These are phyloP conservation scores for Crucibulum laeve DNA, from an alignment of 768 basidiomycete genomes.

Conservation along the genomic window DNA sequence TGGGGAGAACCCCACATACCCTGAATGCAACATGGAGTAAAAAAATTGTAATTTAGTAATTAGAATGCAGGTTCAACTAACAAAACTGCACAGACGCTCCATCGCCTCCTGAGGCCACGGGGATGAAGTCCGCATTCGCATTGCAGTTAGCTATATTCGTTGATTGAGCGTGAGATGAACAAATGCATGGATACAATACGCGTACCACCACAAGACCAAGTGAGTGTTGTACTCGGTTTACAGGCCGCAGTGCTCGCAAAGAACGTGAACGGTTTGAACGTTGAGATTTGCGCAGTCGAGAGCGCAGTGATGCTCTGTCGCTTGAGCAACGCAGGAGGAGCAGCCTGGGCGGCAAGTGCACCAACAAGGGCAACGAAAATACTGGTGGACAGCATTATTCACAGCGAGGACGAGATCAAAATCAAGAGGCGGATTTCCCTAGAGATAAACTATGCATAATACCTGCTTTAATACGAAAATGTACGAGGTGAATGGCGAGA, in stretches of 20 bases:
- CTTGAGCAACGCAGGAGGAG: not conserved
- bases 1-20: slow-evolving; percentile 2
- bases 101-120: slow-evolving; percentile 47
- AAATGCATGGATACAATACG: not conserved
- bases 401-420: too few species aligned
- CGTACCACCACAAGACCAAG: slow-evolving; percentile 47
- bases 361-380: not conserved
- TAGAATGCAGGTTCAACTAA: slow-evolving; percentile 22
- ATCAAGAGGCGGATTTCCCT: too few species aligned
- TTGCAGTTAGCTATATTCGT: slow-evolving; percentile 33
- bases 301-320: slow-evolving; percentile 32
- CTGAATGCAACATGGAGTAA: not conserved
- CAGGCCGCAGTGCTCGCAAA: slow-evolving; percentile 51
- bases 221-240: slow-evolving; percentile 29
- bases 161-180: not conserved
- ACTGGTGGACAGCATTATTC: not conserved
- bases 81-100: slow-evolving; percentile 38
- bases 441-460: too few species aligned
- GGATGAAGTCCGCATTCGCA: slow-evolving; percentile 41
- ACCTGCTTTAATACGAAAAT: too few species aligned
- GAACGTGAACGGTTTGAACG: slow-evolving; percentile 39
- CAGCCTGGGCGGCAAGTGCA: not conserved
- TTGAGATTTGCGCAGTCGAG: slow-evolving; percentile 30
- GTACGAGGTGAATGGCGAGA: too few species aligned
- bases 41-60: not conserved